Conservation (phyloP, 1,139 yeast genomes). For the Debaryomyces robertsiae region DNA sequence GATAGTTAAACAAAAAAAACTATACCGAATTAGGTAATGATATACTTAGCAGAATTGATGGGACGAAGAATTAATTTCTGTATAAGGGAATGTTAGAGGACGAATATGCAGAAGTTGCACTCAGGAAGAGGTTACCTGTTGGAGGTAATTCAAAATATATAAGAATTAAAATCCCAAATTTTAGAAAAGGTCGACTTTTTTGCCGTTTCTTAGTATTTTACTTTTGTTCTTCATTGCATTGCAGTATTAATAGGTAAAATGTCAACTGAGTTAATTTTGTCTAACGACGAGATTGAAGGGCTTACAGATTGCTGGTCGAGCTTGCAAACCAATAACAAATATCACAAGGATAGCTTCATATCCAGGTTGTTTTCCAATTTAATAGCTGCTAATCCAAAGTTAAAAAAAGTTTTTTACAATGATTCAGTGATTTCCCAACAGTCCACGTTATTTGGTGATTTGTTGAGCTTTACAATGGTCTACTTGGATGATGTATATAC, state of each 20-base stretch:
- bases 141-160: conserved; percentile 10
- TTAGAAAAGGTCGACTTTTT: not conserved
- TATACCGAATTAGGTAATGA: conserved; percentile 3
- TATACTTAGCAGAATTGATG: conserved; percentile 5
- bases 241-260: conserved; percentile 1
- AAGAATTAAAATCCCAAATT: conserved; percentile 10
- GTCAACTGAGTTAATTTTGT: conserved; percentile 8
- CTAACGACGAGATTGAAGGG: conserved; percentile 4
- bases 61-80: conserved; percentile 7
- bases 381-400: conserved; percentile 32
- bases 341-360: conserved; percentile 33
- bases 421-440: conserved; percentile 33
- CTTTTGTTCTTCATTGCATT: not conserved
- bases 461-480: conserved; percentile 35
- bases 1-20: not conserved
- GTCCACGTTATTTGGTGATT: conserved; percentile 38
- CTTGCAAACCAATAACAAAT: conserved; percentile 30
- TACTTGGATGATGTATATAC: conserved; percentile 33
- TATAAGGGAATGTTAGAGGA: conserved; percentile 10
- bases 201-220: conserved; percentile 3
- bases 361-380: conserved; percentile 38
- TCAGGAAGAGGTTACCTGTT: conserved; percentile 1
- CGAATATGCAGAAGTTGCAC: conserved; percentile 4
- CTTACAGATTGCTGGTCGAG: conserved; percentile 31
- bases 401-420: conserved; percentile 26